A percentile compares a stretch with the other conserved stretches of the same genome.
phyloP scores from a whole-genome alignment of 2,329 filamentous ascomycete genomes.

The Diplodia mutila region DNA sequence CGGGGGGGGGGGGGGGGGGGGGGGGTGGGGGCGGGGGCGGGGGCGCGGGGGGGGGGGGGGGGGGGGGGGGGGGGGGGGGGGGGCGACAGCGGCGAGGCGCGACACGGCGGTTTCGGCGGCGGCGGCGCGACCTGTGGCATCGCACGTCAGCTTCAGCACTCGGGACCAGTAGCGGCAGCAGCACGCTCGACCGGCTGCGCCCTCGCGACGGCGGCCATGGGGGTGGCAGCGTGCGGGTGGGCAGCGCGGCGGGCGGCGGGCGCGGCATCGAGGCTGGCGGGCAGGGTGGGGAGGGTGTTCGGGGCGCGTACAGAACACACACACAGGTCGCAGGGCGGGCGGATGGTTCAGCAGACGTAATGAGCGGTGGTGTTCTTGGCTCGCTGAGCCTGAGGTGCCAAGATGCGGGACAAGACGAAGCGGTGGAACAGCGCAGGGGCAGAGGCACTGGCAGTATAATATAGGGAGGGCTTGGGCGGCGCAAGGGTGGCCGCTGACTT shows the following conservation, averaged over 20 bases:
- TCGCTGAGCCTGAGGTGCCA: constrained; percentile 19
- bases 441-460: constrained; percentile 16
- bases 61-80: too few species aligned
- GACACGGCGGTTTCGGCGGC: constrained; percentile 14
- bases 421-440: constrained; percentile 24
- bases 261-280: neutral
- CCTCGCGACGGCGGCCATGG: constrained; percentile 1
- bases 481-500: constrained; percentile 21
- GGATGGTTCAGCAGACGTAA: neutral
- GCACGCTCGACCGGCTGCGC: neutral
- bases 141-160: constrained; percentile 17
- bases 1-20: too few species aligned
- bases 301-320: constrained; percentile 10
- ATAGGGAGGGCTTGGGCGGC: constrained; percentile 17
- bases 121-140: constrained; percentile 11
- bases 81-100: constrained; percentile 1
- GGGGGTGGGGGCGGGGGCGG: too few species aligned
- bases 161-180: neutral
- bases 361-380: constrained; percentile 18
- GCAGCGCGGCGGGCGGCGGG: neutral
- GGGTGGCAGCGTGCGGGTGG: neutral
- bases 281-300: neutral
- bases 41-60: too few species aligned
- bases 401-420: constrained; percentile 25
- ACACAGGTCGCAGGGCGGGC: neutral